A percentile compares a stretch with the other conserved stretches of the same genome.
These are phyloP conservation scores for Didymella keratinophila DNA, from an alignment of 2,329 filamentous ascomycete genomes.

Conservation along the genomic window DNA sequence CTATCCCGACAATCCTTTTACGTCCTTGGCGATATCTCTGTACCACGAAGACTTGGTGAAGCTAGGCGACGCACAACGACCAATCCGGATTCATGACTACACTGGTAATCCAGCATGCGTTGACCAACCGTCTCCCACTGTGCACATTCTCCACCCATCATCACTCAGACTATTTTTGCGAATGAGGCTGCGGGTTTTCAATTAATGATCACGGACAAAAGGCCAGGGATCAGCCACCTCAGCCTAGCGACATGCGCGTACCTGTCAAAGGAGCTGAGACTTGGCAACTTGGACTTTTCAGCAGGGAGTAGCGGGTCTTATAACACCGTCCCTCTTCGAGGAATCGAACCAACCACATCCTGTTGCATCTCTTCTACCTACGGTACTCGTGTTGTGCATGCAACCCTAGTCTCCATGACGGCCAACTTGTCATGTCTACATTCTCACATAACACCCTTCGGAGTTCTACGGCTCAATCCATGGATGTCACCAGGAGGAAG, in stretches of 20 bases:
- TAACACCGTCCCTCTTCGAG: slow-evolving; percentile 1
- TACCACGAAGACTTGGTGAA: slow-evolving; percentile 38
- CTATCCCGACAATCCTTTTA: slow-evolving; percentile 36
- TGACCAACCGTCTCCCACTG: slow-evolving; percentile 26
- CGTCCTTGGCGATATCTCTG: slow-evolving; percentile 48
- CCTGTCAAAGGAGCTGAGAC: slow-evolving; percentile 14
- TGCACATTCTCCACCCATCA: slow-evolving; percentile 28
- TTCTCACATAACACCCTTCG: slow-evolving; percentile 27
- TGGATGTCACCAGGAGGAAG: slow-evolving; percentile 40
- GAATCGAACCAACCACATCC: background rate
- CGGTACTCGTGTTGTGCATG: slow-evolving; percentile 25
- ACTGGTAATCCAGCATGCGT: slow-evolving; percentile 30
- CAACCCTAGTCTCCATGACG: slow-evolving; percentile 19
- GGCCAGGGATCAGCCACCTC: slow-evolving; percentile 13
- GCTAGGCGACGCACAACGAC: slow-evolving; percentile 35
- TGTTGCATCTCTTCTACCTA: slow-evolving; percentile 29
- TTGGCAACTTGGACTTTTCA: background rate
- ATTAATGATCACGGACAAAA: slow-evolving; percentile 28
- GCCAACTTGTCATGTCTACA: slow-evolving; percentile 22
- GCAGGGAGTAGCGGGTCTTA: slow-evolving; percentile 3
- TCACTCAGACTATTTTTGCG: slow-evolving; percentile 19
- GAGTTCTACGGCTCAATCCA: slow-evolving; percentile 20
- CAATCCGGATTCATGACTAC: slow-evolving; percentile 34
- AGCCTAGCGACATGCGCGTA: slow-evolving; percentile 16
- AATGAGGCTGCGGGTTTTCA: slow-evolving; percentile 40